These are phyloP conservation scores for Skeletonema menzelii DNA, from an alignment of 108 stramenopile species.

Conservation along the genomic window DNA sequence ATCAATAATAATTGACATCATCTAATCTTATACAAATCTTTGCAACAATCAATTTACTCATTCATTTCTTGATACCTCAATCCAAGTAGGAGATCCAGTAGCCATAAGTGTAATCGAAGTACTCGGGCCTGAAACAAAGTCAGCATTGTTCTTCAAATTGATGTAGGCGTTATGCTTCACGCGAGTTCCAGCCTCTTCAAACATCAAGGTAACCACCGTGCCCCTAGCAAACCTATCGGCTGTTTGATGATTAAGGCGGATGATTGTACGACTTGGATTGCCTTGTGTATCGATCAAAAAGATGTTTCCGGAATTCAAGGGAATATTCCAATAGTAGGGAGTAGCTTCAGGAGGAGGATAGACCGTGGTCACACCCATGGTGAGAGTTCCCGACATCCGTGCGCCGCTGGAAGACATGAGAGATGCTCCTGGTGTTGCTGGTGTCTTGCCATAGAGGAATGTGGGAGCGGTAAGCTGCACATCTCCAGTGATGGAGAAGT, in stretches of 20 bases:
- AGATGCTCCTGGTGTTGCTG: slow-evolving; percentile 29
- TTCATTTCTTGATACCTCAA: slow-evolving; percentile 16
- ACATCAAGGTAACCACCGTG: slow-evolving; percentile 14
- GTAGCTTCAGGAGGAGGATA: slow-evolving; percentile 14
- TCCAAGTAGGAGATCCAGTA: background rate
- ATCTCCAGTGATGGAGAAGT: slow-evolving; percentile 46
- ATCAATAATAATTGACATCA: too few relatives aligned
- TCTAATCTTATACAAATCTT: background rate
- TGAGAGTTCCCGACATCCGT: slow-evolving; percentile 25
- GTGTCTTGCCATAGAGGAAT: slow-evolving; percentile 24
- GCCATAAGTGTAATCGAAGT: slow-evolving; percentile 14
- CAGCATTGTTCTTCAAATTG: slow-evolving; percentile 17
- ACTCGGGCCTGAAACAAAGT: slow-evolving; percentile 16
- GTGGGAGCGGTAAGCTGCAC: slow-evolving; percentile 36
- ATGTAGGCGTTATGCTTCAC: slow-evolving; percentile 20
- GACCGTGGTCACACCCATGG: slow-evolving; percentile 13
- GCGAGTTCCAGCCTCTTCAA: slow-evolving; percentile 6
- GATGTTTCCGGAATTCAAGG: slow-evolving; percentile 24
- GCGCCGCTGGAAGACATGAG: slow-evolving; percentile 38
- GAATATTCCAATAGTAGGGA: slow-evolving; percentile 30
- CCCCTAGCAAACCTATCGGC: slow-evolving; percentile 25
- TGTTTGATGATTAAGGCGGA: slow-evolving; percentile 21
- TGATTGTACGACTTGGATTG: slow-evolving; percentile 19
- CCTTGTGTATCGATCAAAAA: slow-evolving; percentile 30
- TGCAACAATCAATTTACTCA: background rate